Evolutionary conservation across 2,329 filamentous ascomycete species (phyloP), one percentile per base, ranked within the genome.

Genomic region (Ceratocystis alfenasii): DNA sequence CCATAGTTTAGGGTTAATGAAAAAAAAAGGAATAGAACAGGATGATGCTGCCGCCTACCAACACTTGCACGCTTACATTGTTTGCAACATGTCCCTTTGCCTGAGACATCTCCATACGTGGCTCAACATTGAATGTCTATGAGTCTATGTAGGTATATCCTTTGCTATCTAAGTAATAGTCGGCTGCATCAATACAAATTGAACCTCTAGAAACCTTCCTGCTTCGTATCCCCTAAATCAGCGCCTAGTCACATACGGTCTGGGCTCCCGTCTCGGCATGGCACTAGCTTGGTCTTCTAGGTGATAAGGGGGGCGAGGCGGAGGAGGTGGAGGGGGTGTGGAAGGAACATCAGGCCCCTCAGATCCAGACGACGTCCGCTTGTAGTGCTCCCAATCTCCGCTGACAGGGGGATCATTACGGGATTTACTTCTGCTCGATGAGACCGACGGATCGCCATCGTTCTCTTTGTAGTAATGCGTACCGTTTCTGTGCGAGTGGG

Each of bases 221-320:
- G 10, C 55, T 10, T 59, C 15, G 28, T 59, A 59, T 59, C 55
- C 17, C 48, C 22, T 22, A 12, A 20, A 59, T 59, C n/a, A 53
- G 10, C 48, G 48, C 25, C 48, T 25, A 53, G 20, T 28, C 48
- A 53, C 63, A 60, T 67, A 67, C 41, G 63, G 66, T 57, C 66
- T 45, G 12, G 66, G 64, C 48, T 67, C 66, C n/a, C 66, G 59
- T 28, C 64, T 48, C 20, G 22, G 41, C 44, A 28, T 17, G 25
- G 55, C 7, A 30, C 55, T 36, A 33, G 55, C 22, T 17, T 66
- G 45, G 6, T 62, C 64, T 17, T 68, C 64, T 1, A 61, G 61
- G 7, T 55, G 45, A 45, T 67, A 67, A 15, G 63, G 66, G 36
- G 66, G 66, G 41, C 64, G 62, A n/a, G 64, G 66, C 20, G 66